Base-by-base conservation (phyloP, 352 stramenopile genomes). In the Phytophthora pseudosyringae region DNA sequence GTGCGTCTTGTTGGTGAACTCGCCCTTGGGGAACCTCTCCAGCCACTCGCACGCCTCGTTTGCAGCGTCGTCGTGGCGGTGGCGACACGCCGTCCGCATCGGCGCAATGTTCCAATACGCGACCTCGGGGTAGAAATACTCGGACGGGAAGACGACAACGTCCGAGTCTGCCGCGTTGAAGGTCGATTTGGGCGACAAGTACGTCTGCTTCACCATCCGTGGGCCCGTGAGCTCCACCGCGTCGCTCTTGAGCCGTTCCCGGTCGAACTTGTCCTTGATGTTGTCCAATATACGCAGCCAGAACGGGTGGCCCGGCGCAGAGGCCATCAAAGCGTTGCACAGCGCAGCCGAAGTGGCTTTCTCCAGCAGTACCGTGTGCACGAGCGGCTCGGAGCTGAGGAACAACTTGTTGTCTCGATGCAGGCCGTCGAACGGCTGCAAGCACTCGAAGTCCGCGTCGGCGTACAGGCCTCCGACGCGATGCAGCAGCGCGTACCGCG, bases 281-380 rank as follows among this genome's bases (percentile, higher is more conserved):
- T 65, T 62, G 40, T 86, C 73, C 12, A 89, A 64, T 13, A 89
- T 63, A 2, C 32, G 57, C 26, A 88, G 47, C 78, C 77, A 88
- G 54, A 88, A 87, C 26, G 71, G 76, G 57, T 86, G 75, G 12
- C 52, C 44, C 4, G 78, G 78, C 1, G 48, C 41, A 3, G 81
- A 90, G 33, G 75, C 78, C 76, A 90, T 77, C n/a, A 88, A 36
- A 4, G 75, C 78, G 47, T 90, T 90, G 55, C 78, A 89, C 0
- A 89, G 67, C 41, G 70, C 65, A 21, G 61, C 36, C 5, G 52
- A 63, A 3, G 21, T 52, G 4, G 66, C 67, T 18, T 71, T 71
- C 33, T 86, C 75, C n/a, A 90, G 65, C 5, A 87, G 36, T 28
- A 87, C 76, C 1, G 69, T 62, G 67, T 86, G 76, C 5, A 67